Evolutionary conservation across 495 filamentous ascomycete species (phyloP).

Genomic region (Trichoderma asperelloides): DNA sequence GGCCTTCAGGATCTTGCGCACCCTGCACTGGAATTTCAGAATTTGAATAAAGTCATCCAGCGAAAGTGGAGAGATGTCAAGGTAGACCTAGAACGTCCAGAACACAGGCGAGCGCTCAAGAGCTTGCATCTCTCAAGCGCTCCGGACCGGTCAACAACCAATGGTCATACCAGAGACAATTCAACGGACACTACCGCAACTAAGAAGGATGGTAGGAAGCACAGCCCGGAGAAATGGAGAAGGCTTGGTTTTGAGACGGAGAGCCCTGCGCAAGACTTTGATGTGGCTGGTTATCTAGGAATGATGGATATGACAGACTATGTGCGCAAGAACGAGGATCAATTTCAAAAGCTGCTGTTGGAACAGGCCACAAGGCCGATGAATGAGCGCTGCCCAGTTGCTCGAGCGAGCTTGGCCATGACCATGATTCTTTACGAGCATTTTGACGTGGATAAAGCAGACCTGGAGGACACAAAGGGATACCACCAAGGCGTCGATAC

Average conservation of each 20-base stretch:
- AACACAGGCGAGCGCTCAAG: constrained; percentile 82
- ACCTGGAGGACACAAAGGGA: constrained; percentile 68
- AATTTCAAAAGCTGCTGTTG: constrained; percentile 81
- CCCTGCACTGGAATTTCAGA: constrained; percentile 90
- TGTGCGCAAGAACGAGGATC: constrained; percentile 80
- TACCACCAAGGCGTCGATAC: constrained; percentile 69
- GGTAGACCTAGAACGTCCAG: constrained; percentile 75
- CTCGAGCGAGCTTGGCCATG: constrained; percentile 76
- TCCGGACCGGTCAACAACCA: constrained; percentile 43
- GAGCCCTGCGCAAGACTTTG: constrained; percentile 75
- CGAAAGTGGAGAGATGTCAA: constrained; percentile 83
- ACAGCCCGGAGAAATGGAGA: constrained; percentile 90
- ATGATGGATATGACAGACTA: constrained; percentile 98
- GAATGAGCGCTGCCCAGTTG: constrained; percentile 76
- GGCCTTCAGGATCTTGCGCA: constrained; percentile 90
- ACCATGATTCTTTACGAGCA: constrained; percentile 88
- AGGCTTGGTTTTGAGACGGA: constrained; percentile 89
- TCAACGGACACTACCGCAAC: constrained; percentile 11
- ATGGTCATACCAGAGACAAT: constrained; percentile 16
- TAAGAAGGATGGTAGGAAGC: constrained; percentile 51
- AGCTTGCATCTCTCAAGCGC: constrained; percentile 76
- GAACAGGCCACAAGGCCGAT: constrained; percentile 74
- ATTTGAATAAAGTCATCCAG: constrained; percentile 79
- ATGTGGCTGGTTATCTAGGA: constrained; percentile 77
- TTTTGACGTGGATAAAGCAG: constrained; percentile 86